Evolutionary conservation across 2,329 filamentous ascomycete genomes (phyloP), one percentile per base, ranked within the genome.

Genomic region (Phialemoniopsis sp.): DNA sequence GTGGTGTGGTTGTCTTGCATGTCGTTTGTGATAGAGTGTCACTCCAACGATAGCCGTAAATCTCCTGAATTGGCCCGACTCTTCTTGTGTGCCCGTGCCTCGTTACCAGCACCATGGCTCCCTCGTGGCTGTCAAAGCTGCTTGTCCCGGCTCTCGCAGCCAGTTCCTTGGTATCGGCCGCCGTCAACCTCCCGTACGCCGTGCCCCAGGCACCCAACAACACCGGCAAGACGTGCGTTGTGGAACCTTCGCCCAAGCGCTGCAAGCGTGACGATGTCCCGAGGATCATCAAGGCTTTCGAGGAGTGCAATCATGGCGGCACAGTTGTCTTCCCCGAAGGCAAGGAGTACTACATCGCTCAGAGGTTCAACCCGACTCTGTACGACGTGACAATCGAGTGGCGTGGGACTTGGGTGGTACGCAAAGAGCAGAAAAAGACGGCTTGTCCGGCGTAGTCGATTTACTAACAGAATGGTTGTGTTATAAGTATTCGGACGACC

Each of bases 341-440:
- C 13, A 53, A 75, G 41, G 63, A 60, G 17, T 79, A 77, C 51
- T 69, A 63, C 56, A 77, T 78, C 45, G 67, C 57, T 5, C 63
- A 63, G 9, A 65, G 63, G 32, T 51, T 78, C 34, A 73, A 77
- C 43, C 69, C 70, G 1, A 51, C 71, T 3, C 48, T 78, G 13
- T 57, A 68, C 33, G 64, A 77, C 47, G 68, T 76, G 12, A 55
- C 54, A 3, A 68, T 78, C 38, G 64, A 76, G 40, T 78, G 73
- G 74, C 59, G 56, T 17, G 75, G 73, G 2, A 56, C 63, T 34
- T 78, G 72, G 72, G 65, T 61, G 32, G 68, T 70, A 53, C 35
- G 56, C 30, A 15, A 16, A 9, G 12, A n/a, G n/a, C n/a, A n/a
- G n/a, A n/a, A 33, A 14, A 31, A 19, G 19, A 16, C n/a, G n/a